Evolutionary conservation across 2,329 filamentous ascomycete genomes (phyloP), one percentile per base, ranked within the genome.

Genomic region (Colletotrichum eremochloae): DNA sequence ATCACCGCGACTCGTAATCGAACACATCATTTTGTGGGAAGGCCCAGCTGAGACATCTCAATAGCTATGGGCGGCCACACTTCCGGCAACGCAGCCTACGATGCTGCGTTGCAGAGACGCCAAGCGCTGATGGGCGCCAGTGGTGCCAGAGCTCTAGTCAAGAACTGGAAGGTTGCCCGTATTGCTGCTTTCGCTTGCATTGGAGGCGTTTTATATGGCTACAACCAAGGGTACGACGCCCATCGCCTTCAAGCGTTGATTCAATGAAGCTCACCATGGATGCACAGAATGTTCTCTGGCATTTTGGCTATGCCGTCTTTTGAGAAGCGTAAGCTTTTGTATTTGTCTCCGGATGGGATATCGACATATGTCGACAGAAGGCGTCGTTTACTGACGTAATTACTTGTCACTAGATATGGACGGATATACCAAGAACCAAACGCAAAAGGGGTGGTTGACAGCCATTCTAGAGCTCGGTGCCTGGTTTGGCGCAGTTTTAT

Each of bases 401-500:
- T 5, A 15, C 15, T n/a, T 38, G 0, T 3, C 8, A 31, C 15
- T 42, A 88, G 86, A 90, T 70, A 90, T 90, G 88, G 87, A 86
- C 40, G 70, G 60, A 38, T 72, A 72, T 40, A 72, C 70, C 12
- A 60, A 64, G 42, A 72, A 72, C 40, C 60, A 55, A 20, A 72
- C 70, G 7, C 60, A 87, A 74, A 90, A 90, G 76, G 88, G 88
- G 20, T 90, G 88, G 88, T 78, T 91, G 6, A 90, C 88, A 0
- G 86, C 92, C 2, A 94, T 94, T 74, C 88, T 95, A 36, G 92
- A 94, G 78, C 87, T 95, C 2, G 93, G 93, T 64, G 93, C 92
- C 55, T 95, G 92, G 92, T 78, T 94, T n/a, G 93, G 93, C 48
- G 89, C 91, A 0, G 81, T 95, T 3, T 84, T 92, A 52, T 92